Conservation (phyloP, 257 asterid species). For the Capsicum pubescens region DNA sequence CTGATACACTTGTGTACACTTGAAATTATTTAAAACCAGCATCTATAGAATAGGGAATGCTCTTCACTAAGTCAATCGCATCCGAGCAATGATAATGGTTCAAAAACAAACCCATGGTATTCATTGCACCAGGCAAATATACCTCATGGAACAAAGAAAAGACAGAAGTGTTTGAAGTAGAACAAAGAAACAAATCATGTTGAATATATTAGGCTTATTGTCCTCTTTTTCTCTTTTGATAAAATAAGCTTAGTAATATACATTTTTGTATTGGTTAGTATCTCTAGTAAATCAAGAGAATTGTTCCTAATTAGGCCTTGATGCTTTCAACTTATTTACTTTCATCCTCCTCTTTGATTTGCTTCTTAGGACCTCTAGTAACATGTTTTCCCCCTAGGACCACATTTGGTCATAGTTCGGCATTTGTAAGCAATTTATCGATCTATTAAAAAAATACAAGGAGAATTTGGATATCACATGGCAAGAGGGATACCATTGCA, state of each 20-base stretch:
- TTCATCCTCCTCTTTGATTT: conserved; percentile 2
- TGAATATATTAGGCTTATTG: background rate
- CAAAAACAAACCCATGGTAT: background rate
- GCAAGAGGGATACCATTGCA: background rate
- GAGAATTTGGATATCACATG: background rate
- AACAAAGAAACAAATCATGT: background rate
- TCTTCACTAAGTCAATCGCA: conserved; percentile 4
- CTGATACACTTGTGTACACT: conserved; percentile 13
- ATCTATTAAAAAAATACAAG: background rate
- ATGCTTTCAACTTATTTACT: background rate
- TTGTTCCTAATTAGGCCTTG: background rate
- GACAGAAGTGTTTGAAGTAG: background rate
- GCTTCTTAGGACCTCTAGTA: background rate
- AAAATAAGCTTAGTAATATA: background rate
- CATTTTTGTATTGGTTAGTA: background rate
- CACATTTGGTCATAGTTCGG: background rate
- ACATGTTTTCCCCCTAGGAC: background rate
- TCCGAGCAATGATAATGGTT: background rate
- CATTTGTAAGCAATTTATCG: background rate
- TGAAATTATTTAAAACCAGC: background rate
- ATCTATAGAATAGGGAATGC: background rate
- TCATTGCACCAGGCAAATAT: background rate
- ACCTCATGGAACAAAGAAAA: conserved; percentile 10
- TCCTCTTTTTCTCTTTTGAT: background rate
- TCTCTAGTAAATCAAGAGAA: conserved; percentile 15